Evolutionary conservation across 169 alveolate species (phyloP), one percentile per base, ranked within the genome.

Genomic region (Plasmodium reichenowi): DNA sequence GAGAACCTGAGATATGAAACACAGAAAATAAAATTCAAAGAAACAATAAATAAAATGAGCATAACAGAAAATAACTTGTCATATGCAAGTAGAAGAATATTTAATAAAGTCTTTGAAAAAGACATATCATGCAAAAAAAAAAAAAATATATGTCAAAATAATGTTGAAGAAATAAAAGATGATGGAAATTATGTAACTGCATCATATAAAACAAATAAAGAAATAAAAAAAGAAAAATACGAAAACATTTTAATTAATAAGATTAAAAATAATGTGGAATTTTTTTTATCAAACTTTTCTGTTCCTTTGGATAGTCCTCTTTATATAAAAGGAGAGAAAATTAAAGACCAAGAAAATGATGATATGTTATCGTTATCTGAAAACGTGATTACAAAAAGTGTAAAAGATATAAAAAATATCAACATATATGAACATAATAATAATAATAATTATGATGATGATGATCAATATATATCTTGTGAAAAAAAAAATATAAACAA

Each of bases 211-310:
- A 83, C 13, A 72, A 83, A 83, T 50, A 83, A 56, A 26, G 85
- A 83, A 8, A 17, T 6, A 17, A 83, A 83, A 38, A 83, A 68
- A 72, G 54, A 83, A 58, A 24, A 67, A 32, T 67, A 83, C 29
- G 68, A 83, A 72, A 54, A 20, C 8, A 22, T 56, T 6, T 54
- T 83, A 56, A 50, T 68, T 47, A 29, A 67, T 24, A 83, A 83
- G 24, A 56, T 83, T 12, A 83, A 45, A 58, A 83, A 48, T 26
- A 83, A 83, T 54, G 17, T 83, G 17, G 76, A 83, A 38, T 83
- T 83, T 62, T 22, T 83, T 68, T 58, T 83, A 17, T 38, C 70
- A 22, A 83, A 83, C 43, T 83, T 83, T 67, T 85, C 91, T 47
- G 5, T 83, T 10, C 91, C 80, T 5, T 12, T 83, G 24, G 72